Evolutionary conservation across 139 green algal genomes (phyloP), one percentile per base, ranked within the genome.

Genomic region (Desmodesmus armatus): DNA sequence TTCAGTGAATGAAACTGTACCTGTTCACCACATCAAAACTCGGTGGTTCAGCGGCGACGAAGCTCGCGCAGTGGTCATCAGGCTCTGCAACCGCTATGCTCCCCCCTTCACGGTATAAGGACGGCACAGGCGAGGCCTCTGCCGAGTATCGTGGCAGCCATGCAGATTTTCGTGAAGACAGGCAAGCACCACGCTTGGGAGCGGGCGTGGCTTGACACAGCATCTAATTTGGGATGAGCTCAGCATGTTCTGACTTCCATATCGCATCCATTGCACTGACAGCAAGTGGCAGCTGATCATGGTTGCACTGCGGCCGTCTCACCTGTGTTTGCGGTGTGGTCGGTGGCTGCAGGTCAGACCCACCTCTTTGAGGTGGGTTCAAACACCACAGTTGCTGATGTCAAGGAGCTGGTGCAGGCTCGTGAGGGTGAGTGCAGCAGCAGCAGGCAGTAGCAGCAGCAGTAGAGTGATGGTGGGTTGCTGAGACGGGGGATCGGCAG

Each of bases 321-420:
- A 41, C 15, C n/a, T 27, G 25, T 27, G 29, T 25, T 21, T 51
- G n/a, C 19, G 40, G 35, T 25, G 41, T 69, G 60, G 11, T 62
- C 43, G 29, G 7, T 79, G 43, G 27, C 5, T 79, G 82, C 93
- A 98, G 95, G 96, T 81, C 85, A 89, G 69, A 97, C 94, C 69
- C 93, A 97, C 85, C 89, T 95, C 78, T 58, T 98, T 29, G 85
- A 97, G 79, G 89, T 96, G 75, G 88, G 87, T 55, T 72, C 91
- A 62, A 82, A 89, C 53, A 85, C 86, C 83, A 96, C 92, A 33
- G 94, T 96, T 35, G 90, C 90, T 67, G 93, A 97, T 92, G 93
- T 98, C 37, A 97, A 96, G 93, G 88, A 89, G 33, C 83, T 88
- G 44, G 91, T 98, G 41, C 89, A 92, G 86, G 89, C 92, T 44